A percentile compares a stretch with the other conserved stretches of the same genome.
phyloP scores from a whole-genome alignment of 2,329 filamentous ascomycete genomes.

The Hymenoscyphus fructigenus region DNA sequence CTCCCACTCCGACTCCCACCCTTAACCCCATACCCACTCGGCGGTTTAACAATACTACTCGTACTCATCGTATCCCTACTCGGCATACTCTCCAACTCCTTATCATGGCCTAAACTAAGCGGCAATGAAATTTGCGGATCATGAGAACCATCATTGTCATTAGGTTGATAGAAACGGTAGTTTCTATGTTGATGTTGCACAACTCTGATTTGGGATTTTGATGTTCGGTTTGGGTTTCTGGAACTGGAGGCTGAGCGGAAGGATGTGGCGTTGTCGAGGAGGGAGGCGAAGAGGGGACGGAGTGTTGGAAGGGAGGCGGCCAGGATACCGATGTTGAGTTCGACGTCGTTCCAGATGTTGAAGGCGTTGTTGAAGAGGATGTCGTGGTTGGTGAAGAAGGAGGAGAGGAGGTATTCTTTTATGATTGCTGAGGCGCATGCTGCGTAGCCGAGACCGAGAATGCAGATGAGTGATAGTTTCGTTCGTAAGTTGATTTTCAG shows the following conservation, averaged over 20 bases:
- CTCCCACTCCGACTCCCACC: neutral
- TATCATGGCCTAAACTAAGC: neutral
- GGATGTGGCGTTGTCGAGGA: slow-evolving; percentile 32
- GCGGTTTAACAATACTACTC: neutral
- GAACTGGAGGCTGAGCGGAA: neutral
- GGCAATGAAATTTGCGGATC: too few species aligned
- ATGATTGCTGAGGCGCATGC: slow-evolving; percentile 45
- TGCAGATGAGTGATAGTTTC: slow-evolving; percentile 40
- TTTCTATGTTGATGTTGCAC: neutral
- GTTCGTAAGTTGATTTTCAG: slow-evolving; percentile 44
- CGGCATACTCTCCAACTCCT: neutral
- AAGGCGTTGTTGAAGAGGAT: slow-evolving; percentile 38
- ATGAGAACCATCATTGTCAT: too few species aligned
- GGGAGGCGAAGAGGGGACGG: slow-evolving; percentile 40
- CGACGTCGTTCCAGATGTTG: slow-evolving; percentile 46
- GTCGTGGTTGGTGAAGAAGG: slow-evolving; percentile 40
- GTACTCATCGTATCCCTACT: neutral
- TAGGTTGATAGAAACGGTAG: neutral
- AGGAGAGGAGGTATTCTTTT: slow-evolving; percentile 42
- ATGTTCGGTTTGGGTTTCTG: neutral
- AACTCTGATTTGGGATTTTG: neutral
- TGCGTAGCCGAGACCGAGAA: slow-evolving; percentile 28
- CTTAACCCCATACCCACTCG: neutral
- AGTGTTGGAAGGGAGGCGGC: slow-evolving; percentile 45
- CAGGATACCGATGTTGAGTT: slow-evolving; percentile 45